These are phyloP conservation scores for Hericium coralloides DNA, from an alignment of 768 basidiomycete genomes.

Conservation along the genomic window DNA sequence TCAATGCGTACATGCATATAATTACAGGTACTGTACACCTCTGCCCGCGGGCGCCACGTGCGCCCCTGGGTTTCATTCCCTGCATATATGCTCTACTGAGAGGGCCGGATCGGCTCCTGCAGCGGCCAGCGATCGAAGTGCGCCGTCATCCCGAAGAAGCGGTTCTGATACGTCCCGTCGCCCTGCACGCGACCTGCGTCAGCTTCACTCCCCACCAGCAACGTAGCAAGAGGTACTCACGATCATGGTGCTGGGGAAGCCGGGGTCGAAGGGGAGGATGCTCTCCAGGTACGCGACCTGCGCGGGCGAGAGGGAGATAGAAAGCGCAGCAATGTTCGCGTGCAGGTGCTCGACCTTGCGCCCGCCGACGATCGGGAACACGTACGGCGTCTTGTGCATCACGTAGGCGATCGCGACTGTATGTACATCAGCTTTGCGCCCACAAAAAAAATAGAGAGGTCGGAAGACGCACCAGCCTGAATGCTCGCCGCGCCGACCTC, in stretches of 20 bases:
- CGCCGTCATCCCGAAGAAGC: background rate
- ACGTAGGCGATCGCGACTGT: conserved; percentile 45
- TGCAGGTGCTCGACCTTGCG: conserved; percentile 42
- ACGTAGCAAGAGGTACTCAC: conserved; percentile 17
- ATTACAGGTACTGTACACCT: too few relatives aligned
- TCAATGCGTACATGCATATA: too few relatives aligned
- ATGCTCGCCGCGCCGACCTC: conserved; percentile 27
- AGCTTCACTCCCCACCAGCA: too few relatives aligned
- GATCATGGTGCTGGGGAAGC: conserved; percentile 31
- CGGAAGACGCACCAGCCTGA: background rate
- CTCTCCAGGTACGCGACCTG: conserved; percentile 39
- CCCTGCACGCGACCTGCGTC: background rate
- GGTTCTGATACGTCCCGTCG: background rate
- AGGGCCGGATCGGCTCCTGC: conserved; percentile 16
- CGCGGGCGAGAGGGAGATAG: conserved; percentile 33
- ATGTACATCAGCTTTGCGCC: background rate
- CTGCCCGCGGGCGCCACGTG: too few relatives aligned
- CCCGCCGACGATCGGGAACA: conserved; percentile 22
- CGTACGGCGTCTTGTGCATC: conserved; percentile 39
- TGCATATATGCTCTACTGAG: too few relatives aligned
- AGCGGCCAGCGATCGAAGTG: background rate
- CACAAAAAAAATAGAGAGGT: too few relatives aligned
- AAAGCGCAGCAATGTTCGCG: conserved; percentile 41
- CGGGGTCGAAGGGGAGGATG: conserved; percentile 33
- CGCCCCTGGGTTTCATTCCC: too few relatives aligned